Conservation (phyloP, 1,139 yeast species). For the Ashbya aceris region DNA sequence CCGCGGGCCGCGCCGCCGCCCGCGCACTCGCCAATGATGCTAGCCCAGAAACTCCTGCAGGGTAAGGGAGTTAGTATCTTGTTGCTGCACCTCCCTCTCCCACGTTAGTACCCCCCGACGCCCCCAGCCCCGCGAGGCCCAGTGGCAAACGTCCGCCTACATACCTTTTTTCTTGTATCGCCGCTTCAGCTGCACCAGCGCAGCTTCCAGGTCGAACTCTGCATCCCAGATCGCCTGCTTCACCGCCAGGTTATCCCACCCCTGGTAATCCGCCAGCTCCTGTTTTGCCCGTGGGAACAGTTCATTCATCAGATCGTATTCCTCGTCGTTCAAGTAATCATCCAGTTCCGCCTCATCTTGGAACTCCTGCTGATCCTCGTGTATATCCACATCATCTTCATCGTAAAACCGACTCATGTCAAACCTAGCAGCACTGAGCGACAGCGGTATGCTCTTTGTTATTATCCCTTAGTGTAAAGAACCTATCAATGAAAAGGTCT, state of each 20-base stretch:
- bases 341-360: constrained; percentile 30
- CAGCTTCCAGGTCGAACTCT: constrained; percentile 22
- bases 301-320: constrained; percentile 26
- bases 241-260: constrained; percentile 26
- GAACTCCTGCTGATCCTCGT: constrained; percentile 23
- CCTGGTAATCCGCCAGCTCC: constrained; percentile 21
- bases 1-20: no score
- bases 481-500: no score
- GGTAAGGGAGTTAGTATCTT: background rate
- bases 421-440: background rate
- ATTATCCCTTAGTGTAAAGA: no score
- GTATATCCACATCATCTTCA: constrained; percentile 19
- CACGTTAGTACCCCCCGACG: background rate
- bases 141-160: constrained; percentile 5
- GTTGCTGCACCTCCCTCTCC: background rate
- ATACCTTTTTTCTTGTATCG: constrained; percentile 23
- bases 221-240: constrained; percentile 26
- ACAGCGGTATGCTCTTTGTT: no score
- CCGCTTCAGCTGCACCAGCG: constrained; percentile 20
- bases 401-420: constrained; percentile 13
- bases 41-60: no score
- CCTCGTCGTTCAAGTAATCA: constrained; percentile 30
- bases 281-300: constrained; percentile 22
- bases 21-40: no score
- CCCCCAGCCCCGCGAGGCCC: no score